Evolutionary conservation across 2,329 filamentous ascomycete species (phyloP), one percentile per base, ranked within the genome.

Genomic region (Penicillium griseofulvum): DNA sequence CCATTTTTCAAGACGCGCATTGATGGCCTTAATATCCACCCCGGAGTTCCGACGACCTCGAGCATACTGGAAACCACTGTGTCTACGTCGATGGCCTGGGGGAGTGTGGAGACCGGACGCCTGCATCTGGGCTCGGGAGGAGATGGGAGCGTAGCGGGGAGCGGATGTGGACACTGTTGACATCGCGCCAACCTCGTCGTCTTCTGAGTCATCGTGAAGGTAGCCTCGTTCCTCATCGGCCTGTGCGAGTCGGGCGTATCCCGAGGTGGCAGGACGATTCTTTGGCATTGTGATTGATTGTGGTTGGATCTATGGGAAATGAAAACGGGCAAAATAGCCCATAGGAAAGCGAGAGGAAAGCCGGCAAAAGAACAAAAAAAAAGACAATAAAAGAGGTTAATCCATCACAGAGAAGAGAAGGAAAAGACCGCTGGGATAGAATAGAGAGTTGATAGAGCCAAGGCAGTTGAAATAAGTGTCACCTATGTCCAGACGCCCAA

Each of bases 11-110:
- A 99, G 79, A 24, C 94, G 84, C 56, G 93, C 92, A 74, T 99
- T 99, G 76, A 99, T 97, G 57, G 94, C 94, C 73, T 97, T 97
- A 70, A 99, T 89, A 69, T 99, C 94, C 17, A 99, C 93, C 3
- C 92, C 93, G 19, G 91, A 82, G 67, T 92, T 94, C 70, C 90
- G 89, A 61, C 86, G 81, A 57, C 79, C 76, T 49, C 84, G 80
- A 59, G 81, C 76, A 66, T 68, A 63, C 26, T 61, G 55, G 72
- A 82, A 65, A 69, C 76, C 65, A 77, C 79, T 69, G 65, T 77
- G 65, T 76, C 79, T 76, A 65, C 78, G 79, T 64, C 73, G 69
- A 56, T 75, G 68, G 47, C 71, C 72, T 55, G 76, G 70, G 16
- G 73, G 69, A 19, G 72, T 66, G 31, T 74, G 67, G 55, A 71